These are phyloP conservation scores for Alternaria solani DNA, from an alignment of 2,329 filamentous ascomycete species.

Conservation along the genomic window DNA sequence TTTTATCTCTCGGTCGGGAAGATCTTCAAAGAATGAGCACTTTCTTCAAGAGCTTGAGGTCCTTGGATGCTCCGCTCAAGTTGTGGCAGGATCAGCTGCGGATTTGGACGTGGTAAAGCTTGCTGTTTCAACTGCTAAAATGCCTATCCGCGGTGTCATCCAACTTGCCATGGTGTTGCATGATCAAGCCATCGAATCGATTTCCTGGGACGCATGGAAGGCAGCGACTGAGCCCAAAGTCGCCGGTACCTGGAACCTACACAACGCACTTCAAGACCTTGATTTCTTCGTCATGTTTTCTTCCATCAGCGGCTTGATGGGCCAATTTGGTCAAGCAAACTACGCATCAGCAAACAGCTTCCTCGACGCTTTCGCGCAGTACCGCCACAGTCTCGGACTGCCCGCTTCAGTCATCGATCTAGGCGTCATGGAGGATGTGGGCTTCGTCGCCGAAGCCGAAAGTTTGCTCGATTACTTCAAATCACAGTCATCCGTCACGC, in stretches of 20 bases:
- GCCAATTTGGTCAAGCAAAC: neutral
- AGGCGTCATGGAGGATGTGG: constrained; percentile 56
- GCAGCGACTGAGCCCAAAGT: constrained; percentile 39
- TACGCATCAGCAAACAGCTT: neutral
- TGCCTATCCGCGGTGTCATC: too few relatives aligned
- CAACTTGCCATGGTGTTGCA: too few relatives aligned
- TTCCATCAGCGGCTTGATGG: neutral
- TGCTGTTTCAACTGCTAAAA: too few relatives aligned
- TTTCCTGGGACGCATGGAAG: constrained; percentile 10
- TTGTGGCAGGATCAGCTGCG: too few relatives aligned
- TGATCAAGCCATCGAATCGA: too few relatives aligned
- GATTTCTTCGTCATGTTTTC: too few relatives aligned
- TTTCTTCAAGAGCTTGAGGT: too few relatives aligned
- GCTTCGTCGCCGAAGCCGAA: constrained; percentile 39
- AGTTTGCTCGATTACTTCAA: neutral
- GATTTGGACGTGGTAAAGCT: too few relatives aligned
- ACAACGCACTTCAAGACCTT: constrained; percentile 5
- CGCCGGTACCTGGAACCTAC: constrained; percentile 43
- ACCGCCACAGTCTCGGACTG: neutral
- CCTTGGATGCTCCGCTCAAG: too few relatives aligned
- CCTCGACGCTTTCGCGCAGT: neutral
- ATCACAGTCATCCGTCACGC: neutral
- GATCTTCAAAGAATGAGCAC: neutral
- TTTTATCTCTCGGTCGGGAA: constrained; percentile 4
- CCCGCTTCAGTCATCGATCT: constrained; percentile 55